Conservation (phyloP, 2,329 filamentous ascomycete species). For the Penicillium sumatraense region DNA sequence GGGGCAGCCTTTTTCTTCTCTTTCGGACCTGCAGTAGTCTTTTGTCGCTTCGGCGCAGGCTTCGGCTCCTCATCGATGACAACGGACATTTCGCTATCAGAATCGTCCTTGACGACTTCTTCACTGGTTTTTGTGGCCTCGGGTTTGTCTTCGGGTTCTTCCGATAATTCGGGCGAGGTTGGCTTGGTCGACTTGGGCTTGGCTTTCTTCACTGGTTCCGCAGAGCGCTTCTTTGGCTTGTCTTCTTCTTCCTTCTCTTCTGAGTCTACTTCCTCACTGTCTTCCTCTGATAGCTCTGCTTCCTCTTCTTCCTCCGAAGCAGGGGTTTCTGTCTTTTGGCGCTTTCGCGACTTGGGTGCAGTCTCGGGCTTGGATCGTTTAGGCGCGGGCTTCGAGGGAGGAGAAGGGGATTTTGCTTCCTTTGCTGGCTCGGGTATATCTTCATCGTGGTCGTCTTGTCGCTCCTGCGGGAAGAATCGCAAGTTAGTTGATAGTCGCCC, state of each 20-base stretch:
- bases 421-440: slow-evolving; percentile 12
- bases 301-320: slow-evolving; percentile 28
- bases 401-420: slow-evolving; percentile 20
- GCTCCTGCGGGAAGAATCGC: slow-evolving; percentile 28
- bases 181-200: slow-evolving; percentile 10
- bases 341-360: slow-evolving; percentile 35
- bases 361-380: slow-evolving; percentile 34
- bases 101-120: slow-evolving; percentile 53
- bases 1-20: slow-evolving; percentile 37
- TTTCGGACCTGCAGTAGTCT: slow-evolving; percentile 33
- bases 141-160: slow-evolving; percentile 17
- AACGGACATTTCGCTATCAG: slow-evolving; percentile 70
- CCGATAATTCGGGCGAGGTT: slow-evolving; percentile 16
- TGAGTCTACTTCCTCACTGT: slow-evolving; percentile 29
- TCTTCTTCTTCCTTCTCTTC: slow-evolving; percentile 30
- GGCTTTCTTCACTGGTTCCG: slow-evolving; percentile 15
- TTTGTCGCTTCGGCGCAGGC: slow-evolving; percentile 57
- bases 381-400: slow-evolving; percentile 22
- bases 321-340: slow-evolving; percentile 37
- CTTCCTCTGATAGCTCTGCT: slow-evolving; percentile 15
- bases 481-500: slow-evolving; percentile 11
- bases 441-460: slow-evolving; percentile 32
- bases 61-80: slow-evolving; percentile 77
- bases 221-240: slow-evolving; percentile 23
- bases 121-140: slow-evolving; percentile 5